phyloP scores from a whole-genome alignment of 2,329 filamentous ascomycete genomes.

The Aureobasidium sp. region DNA sequence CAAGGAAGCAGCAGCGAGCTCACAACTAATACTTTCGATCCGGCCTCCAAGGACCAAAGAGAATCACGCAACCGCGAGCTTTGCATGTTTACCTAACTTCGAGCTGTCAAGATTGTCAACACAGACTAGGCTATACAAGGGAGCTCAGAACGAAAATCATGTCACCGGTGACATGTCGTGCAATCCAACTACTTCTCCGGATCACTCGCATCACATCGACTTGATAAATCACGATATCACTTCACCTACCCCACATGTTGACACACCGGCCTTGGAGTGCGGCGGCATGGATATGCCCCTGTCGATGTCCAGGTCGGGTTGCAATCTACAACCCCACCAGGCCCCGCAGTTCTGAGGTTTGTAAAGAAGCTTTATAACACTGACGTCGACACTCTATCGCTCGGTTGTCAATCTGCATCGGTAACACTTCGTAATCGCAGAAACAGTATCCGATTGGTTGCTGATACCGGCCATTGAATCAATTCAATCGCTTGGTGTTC shows the following conservation, averaged over 20 bases:
- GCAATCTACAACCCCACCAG: not conserved
- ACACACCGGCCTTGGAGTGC: not conserved
- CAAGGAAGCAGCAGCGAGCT: not conserved
- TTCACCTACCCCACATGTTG: not conserved
- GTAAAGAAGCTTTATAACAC: constrained; percentile 6
- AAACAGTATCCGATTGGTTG: not conserved
- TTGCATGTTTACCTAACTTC: constrained; percentile 15
- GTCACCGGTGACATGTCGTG: not conserved
- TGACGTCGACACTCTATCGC: constrained; percentile 2
- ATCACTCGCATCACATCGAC: not conserved
- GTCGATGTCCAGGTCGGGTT: not conserved
- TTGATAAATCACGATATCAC: not conserved
- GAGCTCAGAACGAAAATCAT: constrained; percentile 9
- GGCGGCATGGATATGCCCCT: not conserved
- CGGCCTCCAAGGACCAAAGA: not conserved
- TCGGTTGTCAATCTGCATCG: not conserved
- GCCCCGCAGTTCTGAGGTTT: not conserved
- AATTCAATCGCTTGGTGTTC: not conserved
- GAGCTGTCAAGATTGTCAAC: constrained; percentile 13
- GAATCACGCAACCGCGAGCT: not conserved
- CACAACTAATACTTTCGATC: not conserved
- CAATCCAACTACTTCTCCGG: not conserved
- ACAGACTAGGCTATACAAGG: constrained; percentile 10
- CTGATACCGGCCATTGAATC: not conserved
- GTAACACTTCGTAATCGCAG: not conserved